Evolutionary conservation across 306 rosid species (phyloP).

Genomic region (Medicago ruthenica): DNA sequence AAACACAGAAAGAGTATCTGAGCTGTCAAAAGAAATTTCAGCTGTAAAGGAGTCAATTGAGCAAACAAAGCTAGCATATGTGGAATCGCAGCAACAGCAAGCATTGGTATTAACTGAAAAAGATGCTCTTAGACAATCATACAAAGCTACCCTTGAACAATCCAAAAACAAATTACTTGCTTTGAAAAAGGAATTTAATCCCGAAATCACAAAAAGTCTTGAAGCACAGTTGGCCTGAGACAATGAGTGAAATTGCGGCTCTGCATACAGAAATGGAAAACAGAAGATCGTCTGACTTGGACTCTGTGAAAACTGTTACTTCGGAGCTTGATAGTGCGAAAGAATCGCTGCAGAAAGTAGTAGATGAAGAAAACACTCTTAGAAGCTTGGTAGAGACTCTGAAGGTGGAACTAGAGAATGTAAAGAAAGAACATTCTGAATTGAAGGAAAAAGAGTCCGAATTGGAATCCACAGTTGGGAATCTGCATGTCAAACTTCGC

Average conservation of each 20-base stretch:
- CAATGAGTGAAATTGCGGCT: constrained; percentile 62
- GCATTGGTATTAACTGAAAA: constrained; percentile 68
- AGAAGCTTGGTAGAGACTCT: constrained; percentile 73
- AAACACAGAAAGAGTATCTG: constrained; percentile 63
- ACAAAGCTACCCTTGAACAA: constrained; percentile 71
- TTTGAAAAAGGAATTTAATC: constrained; percentile 65
- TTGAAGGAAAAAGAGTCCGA: constrained; percentile 88
- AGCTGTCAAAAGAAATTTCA: constrained; percentile 80
- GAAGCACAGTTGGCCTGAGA: constrained; percentile 71
- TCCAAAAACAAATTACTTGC: constrained; percentile 65
- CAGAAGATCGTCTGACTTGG: constrained; percentile 71
- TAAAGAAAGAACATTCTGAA: constrained; percentile 80
- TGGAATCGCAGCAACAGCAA: constrained; percentile 76
- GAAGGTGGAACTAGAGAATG: constrained; percentile 85
- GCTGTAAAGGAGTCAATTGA: constrained; percentile 73
- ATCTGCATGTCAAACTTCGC: constrained; percentile 77
- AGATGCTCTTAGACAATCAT: constrained; percentile 71
- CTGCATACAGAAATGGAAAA: constrained; percentile 82
- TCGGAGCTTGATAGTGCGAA: constrained; percentile 87
- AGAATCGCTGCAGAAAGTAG: constrained; percentile 81
- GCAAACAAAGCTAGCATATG: constrained; percentile 72
- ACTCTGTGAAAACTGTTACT: constrained; percentile 75
- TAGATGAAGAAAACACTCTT: constrained; percentile 89
- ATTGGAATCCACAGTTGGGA: constrained; percentile 85
- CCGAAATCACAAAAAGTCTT: constrained; percentile 65